phyloP scores from a whole-genome alignment of 148 eudicot genomes.

The Diospyros lotus region DNA sequence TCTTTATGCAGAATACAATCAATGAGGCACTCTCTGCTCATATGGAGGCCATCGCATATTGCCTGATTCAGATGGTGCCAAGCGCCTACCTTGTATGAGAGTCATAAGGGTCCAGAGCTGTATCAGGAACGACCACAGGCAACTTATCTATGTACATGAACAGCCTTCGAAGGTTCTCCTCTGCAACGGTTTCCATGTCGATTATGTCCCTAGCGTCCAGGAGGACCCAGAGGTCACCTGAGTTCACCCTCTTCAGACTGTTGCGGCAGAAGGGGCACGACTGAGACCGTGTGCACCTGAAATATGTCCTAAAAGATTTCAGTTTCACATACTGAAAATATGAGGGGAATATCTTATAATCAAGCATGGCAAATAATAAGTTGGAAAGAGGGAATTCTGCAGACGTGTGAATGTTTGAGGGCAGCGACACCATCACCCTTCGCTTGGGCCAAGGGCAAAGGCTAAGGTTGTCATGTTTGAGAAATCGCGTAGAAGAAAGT shows the following conservation, averaged over 20 bases:
- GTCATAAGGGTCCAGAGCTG: constrained; percentile 65
- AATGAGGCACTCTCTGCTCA: not conserved
- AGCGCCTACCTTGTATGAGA: constrained; percentile 62
- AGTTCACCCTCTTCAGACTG: constrained; percentile 84
- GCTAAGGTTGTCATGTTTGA: no score
- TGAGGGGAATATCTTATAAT: not conserved
- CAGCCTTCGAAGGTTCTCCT: constrained; percentile 81
- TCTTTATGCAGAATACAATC: constrained; percentile 9
- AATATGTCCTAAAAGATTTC: constrained; percentile 8
- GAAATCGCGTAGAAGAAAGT: no score
- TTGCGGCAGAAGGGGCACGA: constrained; percentile 98
- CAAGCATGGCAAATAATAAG: no score
- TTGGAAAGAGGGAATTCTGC: no score
- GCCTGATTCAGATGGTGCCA: not conserved
- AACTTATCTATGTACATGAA: constrained; percentile 88
- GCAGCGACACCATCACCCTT: no score
- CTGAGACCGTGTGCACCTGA: constrained; percentile 85
- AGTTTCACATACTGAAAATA: not conserved
- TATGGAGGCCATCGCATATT: not conserved
- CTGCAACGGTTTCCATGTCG: constrained; percentile 58
- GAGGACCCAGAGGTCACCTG: constrained; percentile 84
- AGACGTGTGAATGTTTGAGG: no score
- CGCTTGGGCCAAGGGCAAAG: no score
- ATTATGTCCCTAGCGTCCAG: constrained; percentile 60
- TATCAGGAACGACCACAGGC: constrained; percentile 79